Percentiles rank a stretch among this genome's conserved stretches.
These are phyloP conservation scores for Colletotrichum sp. DNA, from an alignment of 2,329 filamentous ascomycete genomes.

Conservation along the genomic window DNA sequence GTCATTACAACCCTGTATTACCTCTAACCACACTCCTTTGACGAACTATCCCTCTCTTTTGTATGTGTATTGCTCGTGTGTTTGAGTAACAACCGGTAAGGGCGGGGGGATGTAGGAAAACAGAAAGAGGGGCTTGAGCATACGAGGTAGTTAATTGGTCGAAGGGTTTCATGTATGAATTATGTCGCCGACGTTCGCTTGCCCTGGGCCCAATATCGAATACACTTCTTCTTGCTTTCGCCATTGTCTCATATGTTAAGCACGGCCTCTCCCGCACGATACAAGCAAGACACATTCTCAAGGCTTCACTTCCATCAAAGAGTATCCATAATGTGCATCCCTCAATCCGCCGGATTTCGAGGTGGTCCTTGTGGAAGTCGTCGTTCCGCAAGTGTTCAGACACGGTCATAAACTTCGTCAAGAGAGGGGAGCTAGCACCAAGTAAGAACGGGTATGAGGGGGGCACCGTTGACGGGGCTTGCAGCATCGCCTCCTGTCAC, in stretches of 20 bases:
- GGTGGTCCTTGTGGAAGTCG: rapidly evolving
- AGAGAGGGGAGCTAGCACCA: neutral
- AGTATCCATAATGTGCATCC: neutral
- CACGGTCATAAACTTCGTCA: neutral
- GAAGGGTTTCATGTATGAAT: neutral
- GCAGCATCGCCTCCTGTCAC: neutral
- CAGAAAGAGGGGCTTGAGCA: neutral
- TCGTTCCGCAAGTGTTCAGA: neutral
- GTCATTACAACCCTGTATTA: rapidly evolving
- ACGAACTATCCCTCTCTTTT: neutral
- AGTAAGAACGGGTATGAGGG: neutral
- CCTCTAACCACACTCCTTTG: neutral
- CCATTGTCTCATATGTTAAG: rapidly evolving
- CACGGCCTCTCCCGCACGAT: rapidly evolving
- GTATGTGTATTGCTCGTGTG: neutral
- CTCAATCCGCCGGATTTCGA: neutral
- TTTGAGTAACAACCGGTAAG: neutral
- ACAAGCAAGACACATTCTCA: neutral
- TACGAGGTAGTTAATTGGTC: neutral
- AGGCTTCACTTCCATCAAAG: neutral
- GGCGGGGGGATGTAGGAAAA: neutral
- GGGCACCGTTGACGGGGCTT: neutral
- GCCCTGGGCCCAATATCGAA: rapidly evolving
- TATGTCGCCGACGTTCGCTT: neutral
- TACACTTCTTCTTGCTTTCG: rapidly evolving